Conservation (phyloP, 169 alveolate genomes). For the Plasmodium blacklocki region DNA sequence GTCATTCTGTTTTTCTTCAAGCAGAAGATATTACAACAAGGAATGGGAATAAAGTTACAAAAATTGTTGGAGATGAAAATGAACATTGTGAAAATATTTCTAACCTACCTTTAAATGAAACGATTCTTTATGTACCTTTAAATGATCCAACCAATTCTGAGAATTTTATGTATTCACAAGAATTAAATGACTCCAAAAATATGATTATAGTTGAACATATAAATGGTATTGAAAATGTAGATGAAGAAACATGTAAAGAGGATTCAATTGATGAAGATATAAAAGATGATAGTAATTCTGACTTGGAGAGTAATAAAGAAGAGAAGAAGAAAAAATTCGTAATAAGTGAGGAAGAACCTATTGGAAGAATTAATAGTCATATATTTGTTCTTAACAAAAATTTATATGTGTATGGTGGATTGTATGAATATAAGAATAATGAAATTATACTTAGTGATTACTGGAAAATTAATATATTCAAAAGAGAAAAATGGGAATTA, state of each 20-base stretch:
- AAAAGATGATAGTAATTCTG: constrained; percentile 46
- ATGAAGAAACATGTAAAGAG: constrained; percentile 3
- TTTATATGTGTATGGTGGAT: constrained; percentile 84
- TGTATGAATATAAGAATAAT: constrained; percentile 83
- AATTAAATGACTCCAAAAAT: constrained; percentile 11
- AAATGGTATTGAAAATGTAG: background rate
- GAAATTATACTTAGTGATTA: constrained; percentile 86
- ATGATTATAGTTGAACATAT: background rate
- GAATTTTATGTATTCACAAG: background rate
- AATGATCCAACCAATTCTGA: constrained; percentile 2
- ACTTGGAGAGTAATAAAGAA: constrained; percentile 28
- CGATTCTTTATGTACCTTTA: background rate
- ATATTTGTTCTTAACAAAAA: constrained; percentile 79
- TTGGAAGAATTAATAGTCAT: constrained; percentile 81
- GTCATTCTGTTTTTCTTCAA: constrained; percentile 77
- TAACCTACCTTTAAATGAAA: too few relatives aligned
- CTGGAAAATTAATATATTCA: constrained; percentile 85
- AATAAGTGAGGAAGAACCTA: constrained; percentile 63
- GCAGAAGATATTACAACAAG: constrained; percentile 31
- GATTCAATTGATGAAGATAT: constrained; percentile 24
- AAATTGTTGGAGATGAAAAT: constrained; percentile 45
- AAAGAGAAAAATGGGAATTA: constrained; percentile 84
- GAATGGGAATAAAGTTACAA: constrained; percentile 35
- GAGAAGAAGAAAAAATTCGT: constrained; percentile 41
- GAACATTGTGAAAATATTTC: background rate